These are phyloP conservation scores for Lentinula sp. DNA, from an alignment of 768 basidiomycete genomes.

Conservation along the genomic window DNA sequence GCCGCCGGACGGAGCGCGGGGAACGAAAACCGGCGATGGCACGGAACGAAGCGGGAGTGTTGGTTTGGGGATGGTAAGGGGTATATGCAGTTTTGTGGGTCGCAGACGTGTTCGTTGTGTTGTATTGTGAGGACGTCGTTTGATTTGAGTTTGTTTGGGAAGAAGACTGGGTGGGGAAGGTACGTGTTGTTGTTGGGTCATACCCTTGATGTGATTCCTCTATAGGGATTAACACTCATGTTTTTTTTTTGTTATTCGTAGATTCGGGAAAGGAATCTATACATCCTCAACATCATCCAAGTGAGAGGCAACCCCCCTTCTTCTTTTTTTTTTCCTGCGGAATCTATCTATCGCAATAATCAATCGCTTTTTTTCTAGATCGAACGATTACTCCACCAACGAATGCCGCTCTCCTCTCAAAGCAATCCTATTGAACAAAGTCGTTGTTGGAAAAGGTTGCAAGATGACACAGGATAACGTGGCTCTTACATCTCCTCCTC, in stretches of 20 bases:
- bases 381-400: conserved; percentile 66
- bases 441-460: conserved; percentile 63
- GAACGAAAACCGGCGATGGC: conserved; percentile 73
- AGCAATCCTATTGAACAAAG: conserved; percentile 69
- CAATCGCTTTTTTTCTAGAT: conserved; percentile 19
- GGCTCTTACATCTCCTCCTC: conserved; percentile 47
- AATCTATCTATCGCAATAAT: no score
- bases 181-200: conserved; percentile 15
- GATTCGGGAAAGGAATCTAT: conserved; percentile 68
- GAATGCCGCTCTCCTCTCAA: conserved; percentile 48
- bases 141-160: conserved; percentile 56
- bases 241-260: conserved; percentile 13
- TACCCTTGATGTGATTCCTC: no score
- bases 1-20: conserved; percentile 49
- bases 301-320: conserved; percentile 18
- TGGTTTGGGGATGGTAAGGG: conserved; percentile 54
- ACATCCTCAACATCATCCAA: conserved; percentile 79
- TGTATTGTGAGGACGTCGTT: conserved; percentile 60
- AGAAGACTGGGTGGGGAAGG: conserved; percentile 73
- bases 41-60: conserved; percentile 64
- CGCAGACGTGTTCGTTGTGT: conserved; percentile 55
- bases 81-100: conserved; percentile 47
- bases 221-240: no score
- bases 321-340: no score
- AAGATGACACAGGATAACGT: conserved; percentile 59